Base-by-base conservation (phyloP, 768 basidiomycete genomes). In the Kwoniella sp. region DNA sequence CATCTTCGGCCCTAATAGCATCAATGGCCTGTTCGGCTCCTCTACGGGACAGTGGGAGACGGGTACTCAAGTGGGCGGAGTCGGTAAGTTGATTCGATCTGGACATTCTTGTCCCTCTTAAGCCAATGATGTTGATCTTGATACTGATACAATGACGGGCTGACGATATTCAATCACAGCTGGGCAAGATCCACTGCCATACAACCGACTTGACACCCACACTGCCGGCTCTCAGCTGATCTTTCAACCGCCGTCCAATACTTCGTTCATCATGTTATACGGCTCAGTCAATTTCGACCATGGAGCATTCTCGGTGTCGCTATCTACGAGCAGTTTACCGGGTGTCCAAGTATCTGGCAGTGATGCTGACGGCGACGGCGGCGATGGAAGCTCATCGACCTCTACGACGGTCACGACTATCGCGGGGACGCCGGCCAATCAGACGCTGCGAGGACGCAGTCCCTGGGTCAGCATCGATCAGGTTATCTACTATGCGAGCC, bases 401-500 rank as follows among this genome's bases (percentile, higher is more conserved):
- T 31, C 51, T 25, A 55, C 54, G 8, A 54, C 57, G 4, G 45
- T 26, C 1, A 66, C 57, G 22, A 57, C 38, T 17, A 47, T 51
- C 22, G 58, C 26, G 0, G 37, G 41, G 20, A 45, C 41, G 4
- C 64, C 58, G 17, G 37, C 57, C 25, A 66, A 22, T 34, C 57
- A 60, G 28, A 20, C 34, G n/a, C 55, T 66, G 25, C 15, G 23
- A 17, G 51, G 58, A 5, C 13, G 17, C 0, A 58, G 55, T 37
- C 38, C 64, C 9, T 66, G 52, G 51, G 50, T 54, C 20, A 28
- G 48, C 4, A 50, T 55, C 2, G 58, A 66, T 66, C 41, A 58
- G 25, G 64, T 65, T 15, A n/a, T 65, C 15, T 65, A 65, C 29
- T 65, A 57, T 58, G 63, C 63, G 2, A 53, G 45, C 52, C 45